Evolutionary conservation across 768 basidiomycete genomes (phyloP), one percentile per base, ranked within the genome.

Genomic region (Galerina marginata): DNA sequence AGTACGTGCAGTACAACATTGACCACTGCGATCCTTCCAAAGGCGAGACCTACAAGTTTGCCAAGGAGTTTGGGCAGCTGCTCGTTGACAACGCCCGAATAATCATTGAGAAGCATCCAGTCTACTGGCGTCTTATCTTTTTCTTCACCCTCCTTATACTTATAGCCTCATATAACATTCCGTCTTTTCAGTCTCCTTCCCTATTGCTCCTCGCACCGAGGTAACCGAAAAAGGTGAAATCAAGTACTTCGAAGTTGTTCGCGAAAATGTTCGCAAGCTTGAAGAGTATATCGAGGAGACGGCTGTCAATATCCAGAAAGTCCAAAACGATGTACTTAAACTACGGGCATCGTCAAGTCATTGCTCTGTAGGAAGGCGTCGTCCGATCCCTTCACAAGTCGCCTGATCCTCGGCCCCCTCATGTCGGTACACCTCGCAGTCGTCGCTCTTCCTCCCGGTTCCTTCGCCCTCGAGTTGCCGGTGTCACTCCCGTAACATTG

Each of bases 281-380:
- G 97, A 99, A 76, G 93, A 95, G 1, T 99, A 99, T 68, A 97
- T 94, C 55, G 89, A 95, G 69, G 95, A 99, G 77, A 99, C 99
- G 97, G 95, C 97, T 37, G 86, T 96, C 71, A 98, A 99, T 77
- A 92, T 97, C 61, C 92, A 97, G 79, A 99, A 99, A 77, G 95
- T 99, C 46, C 96, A 99, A 71, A 93, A 96, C 43, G 95, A 99
- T 66, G 94, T 99, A 50, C 82, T 95, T 56, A 98, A 96, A 71
- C 85, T 99, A 4, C 99, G 96, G 95, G 91, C 55, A 89, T 99
- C 59, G 95, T 99, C 70, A 97, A 96, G 76, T 89, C 93, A 0
- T 94, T 99, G 74, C 96, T 1, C 81, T 99, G 51, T 99, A 99
- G 72, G 95, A 97, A 65, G 96, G 96, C 50, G 97, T 99, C 52